Evolutionary conservation across 352 stramenopile genomes (phyloP).

Genomic region (Blastocystis sp.): DNA sequence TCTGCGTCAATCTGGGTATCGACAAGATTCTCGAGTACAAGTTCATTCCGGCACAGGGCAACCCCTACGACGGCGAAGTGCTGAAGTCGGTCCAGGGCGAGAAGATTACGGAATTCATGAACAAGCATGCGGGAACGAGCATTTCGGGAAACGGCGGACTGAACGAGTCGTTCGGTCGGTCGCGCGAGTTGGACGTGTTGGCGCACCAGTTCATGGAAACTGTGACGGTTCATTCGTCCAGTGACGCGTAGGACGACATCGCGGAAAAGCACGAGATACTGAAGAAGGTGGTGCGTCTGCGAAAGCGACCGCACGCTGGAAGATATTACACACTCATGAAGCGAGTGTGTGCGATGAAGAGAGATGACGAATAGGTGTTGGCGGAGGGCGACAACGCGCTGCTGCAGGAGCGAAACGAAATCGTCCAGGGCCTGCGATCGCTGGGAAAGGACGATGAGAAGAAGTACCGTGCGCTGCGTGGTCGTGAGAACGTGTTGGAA

Average conservation of each 20-base stretch:
- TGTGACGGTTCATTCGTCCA: not conserved
- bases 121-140: not conserved
- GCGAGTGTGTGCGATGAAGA: not conserved
- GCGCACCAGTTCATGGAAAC: conserved; percentile 27
- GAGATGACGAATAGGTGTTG: not conserved
- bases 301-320: not conserved
- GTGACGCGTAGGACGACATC: not conserved
- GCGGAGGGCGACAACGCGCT: not conserved
- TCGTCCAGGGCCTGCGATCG: not conserved
- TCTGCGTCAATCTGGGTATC: not conserved
- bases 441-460: not conserved
- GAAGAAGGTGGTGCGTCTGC: not conserved
- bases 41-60: not conserved
- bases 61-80: not conserved
- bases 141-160: conserved; percentile 9
- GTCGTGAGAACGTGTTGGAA: not conserved
- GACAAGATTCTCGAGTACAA: not conserved
- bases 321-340: conserved; percentile 49
- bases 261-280: not conserved
- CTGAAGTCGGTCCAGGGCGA: conserved; percentile 8
- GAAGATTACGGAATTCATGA: conserved; percentile 2
- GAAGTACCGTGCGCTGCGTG: not conserved
- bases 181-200: not conserved
- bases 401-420: not conserved
- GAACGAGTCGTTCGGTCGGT: conserved; percentile 14